Base-by-base conservation (phyloP, 2,329 filamentous ascomycete species). In the Didymella pinodella region DNA sequence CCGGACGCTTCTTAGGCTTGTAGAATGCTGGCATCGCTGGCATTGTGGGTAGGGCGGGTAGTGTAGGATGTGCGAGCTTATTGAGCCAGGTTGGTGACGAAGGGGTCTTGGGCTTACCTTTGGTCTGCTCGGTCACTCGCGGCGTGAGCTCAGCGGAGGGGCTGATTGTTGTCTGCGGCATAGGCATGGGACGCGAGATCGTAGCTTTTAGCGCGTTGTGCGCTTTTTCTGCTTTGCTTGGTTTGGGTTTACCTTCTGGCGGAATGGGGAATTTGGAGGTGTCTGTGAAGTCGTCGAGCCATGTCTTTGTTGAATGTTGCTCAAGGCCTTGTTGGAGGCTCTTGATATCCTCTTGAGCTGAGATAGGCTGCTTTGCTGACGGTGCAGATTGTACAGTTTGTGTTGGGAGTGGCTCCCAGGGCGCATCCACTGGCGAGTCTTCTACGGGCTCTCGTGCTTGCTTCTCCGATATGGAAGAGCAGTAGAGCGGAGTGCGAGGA, bases 101-200 rank as follows among this genome's bases (percentile, higher is more conserved):
- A 22, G 41, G 28, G 22, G 18, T 18, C 31, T 48, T 61, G 4
- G 59, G 43, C 14, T 47, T 51, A 43, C 46, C 51, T 40, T 16
- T 56, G 40, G 7, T 28, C 22, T 8, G 50, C 48, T 36, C 55
- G 16, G 12, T 49, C 26, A 31, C 2, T 3, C 7, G 18, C 0
- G 29, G 44, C 1, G 8, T 3, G 26, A 20, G 20, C 5, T 22
- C 25, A 6, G 7, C 8, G 8, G 38, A 32, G 8, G 22, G 44
- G 7, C n/a, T 11, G 10, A 38, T 16, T 7, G 22, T 7, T 6
- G n/a, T 14, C 8, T 22, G 54, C 43, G 4, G 51, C 14, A 70
- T 56, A 3, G 67, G 68, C 1, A 53, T 36, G 1, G 68, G 68
- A 4, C 45, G 48, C 7, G 70, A 72, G 16, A 75, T 74, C 12